Conservation (phyloP, 2,329 filamentous ascomycete genomes). For the Aureobasidium lini region DNA sequence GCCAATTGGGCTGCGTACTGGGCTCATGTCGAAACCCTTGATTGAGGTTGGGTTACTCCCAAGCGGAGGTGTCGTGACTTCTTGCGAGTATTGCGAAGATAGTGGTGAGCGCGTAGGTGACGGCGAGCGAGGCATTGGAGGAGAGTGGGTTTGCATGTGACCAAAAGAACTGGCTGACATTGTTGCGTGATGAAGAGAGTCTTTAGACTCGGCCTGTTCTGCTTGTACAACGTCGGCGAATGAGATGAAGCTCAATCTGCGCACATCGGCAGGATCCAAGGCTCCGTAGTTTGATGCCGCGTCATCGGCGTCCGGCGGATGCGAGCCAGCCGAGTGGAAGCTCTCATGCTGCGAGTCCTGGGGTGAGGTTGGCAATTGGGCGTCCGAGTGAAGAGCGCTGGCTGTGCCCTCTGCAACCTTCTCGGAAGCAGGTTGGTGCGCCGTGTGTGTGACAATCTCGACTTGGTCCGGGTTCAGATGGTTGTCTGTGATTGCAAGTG, state of each 20-base stretch:
- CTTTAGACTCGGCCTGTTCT: conserved; percentile 50
- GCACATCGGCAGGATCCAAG: conserved; percentile 69
- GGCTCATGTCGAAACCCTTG: conserved; percentile 58
- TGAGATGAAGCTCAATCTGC: conserved; percentile 86
- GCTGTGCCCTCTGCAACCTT: conserved; percentile 42
- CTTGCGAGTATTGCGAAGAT: conserved; percentile 54
- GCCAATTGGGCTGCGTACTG: conserved; percentile 56
- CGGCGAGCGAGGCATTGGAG: conserved; percentile 51
- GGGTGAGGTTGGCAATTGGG: conserved; percentile 12
- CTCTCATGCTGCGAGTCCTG: conserved; percentile 17
- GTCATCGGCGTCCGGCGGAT: conserved; percentile 41
- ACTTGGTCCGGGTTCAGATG: conserved; percentile 80
- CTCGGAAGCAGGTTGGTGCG: conserved; percentile 70
- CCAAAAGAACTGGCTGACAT: conserved; percentile 52
- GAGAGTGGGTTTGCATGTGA: conserved; percentile 13
- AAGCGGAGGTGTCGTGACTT: conserved; percentile 55
- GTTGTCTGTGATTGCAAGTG: conserved; percentile 81
- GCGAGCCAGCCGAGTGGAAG: conserved; percentile 7
- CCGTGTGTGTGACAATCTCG: conserved; percentile 82
- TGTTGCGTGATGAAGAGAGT: conserved; percentile 63
- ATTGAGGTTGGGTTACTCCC: conserved; percentile 68
- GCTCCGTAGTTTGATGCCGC: conserved; percentile 68
- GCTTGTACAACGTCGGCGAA: conserved; percentile 92
- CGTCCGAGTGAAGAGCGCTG: conserved; percentile 15
- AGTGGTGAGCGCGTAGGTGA: conserved; percentile 70